Conservation (phyloP, 2,329 filamentous ascomycete species). For the Aspergillus ibericus region DNA sequence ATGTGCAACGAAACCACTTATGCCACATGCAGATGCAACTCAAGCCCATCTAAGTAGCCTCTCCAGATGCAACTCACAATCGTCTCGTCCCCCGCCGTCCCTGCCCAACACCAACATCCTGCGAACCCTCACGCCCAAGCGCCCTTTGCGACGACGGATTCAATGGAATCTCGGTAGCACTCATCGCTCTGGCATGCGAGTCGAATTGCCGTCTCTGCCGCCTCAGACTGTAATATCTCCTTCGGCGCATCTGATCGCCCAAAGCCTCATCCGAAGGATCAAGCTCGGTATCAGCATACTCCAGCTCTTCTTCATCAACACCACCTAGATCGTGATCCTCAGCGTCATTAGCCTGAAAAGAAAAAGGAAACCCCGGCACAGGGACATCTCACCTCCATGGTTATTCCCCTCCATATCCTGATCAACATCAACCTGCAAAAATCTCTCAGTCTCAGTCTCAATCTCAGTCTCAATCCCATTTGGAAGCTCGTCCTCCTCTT, state of each 20-base stretch:
- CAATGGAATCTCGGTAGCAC: constrained; percentile 6
- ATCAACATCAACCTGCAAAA: neutral
- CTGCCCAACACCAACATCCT: neutral
- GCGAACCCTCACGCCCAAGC: neutral
- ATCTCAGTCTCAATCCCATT: neutral
- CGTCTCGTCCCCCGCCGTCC: neutral
- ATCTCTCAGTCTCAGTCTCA: neutral
- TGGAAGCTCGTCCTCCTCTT: neutral
- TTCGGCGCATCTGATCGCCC: neutral
- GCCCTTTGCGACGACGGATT: neutral
- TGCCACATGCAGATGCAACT: no score
- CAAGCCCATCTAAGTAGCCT: neutral
- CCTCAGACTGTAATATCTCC: neutral
- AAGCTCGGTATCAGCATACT: neutral
- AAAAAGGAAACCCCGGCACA: no score
- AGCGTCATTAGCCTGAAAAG: no score
- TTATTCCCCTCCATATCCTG: neutral
- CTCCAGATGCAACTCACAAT: neutral
- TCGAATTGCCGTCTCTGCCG: neutral
- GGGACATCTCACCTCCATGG: neutral
- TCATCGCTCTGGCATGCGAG: neutral
- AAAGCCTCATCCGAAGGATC: neutral
- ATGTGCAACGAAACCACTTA: no score
- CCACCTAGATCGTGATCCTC: no score
- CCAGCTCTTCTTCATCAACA: neutral